A percentile compares a stretch with the other conserved stretches of the same genome.
These are phyloP conservation scores for Boletus coccyginus DNA, from an alignment of 768 basidiomycete genomes.

Conservation along the genomic window DNA sequence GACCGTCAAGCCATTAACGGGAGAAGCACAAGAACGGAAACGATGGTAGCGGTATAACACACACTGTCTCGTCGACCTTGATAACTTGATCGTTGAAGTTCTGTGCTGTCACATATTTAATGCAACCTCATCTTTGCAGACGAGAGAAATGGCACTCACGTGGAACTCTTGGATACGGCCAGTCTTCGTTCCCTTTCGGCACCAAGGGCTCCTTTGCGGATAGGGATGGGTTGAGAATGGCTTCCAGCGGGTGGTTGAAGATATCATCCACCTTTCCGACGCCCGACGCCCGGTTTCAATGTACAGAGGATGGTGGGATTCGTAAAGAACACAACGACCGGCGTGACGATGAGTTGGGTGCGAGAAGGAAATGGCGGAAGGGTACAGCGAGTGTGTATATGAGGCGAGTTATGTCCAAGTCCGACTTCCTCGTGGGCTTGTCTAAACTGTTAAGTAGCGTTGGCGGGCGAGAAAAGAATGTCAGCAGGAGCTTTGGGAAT, in stretches of 20 bases:
- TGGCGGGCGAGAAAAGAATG: background rate
- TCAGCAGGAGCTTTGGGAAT: background rate
- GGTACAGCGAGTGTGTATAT: slow-evolving; percentile 57
- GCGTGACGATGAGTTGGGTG: slow-evolving; percentile 70
- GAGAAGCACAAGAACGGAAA: slow-evolving; percentile 72
- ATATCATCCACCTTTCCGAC: too few relatives aligned
- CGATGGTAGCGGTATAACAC: slow-evolving; percentile 78
- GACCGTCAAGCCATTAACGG: slow-evolving; percentile 81
- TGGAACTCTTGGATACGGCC: too few relatives aligned
- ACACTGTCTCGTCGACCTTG: slow-evolving; percentile 42
- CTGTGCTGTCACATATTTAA: slow-evolving; percentile 40
- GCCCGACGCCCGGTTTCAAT: slow-evolving; percentile 51
- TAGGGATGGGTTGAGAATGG: too few relatives aligned
- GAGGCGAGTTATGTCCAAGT: slow-evolving; percentile 54
- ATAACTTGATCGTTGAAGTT: slow-evolving; percentile 48
- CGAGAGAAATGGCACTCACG: too few relatives aligned
- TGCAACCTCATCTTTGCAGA: background rate
- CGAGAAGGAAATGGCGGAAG: slow-evolving; percentile 68
- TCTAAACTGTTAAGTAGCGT: slow-evolving; percentile 48
- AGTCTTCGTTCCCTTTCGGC: too few relatives aligned
- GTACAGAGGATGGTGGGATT: slow-evolving; percentile 45
- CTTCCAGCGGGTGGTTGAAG: too few relatives aligned
- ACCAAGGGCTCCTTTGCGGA: too few relatives aligned
- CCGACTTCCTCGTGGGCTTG: slow-evolving; percentile 87
- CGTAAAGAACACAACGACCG: slow-evolving; percentile 71